Evolutionary conservation across 129 eudicot species (phyloP), one percentile per base, ranked within the genome.

Genomic region (Lonicera japonica): DNA sequence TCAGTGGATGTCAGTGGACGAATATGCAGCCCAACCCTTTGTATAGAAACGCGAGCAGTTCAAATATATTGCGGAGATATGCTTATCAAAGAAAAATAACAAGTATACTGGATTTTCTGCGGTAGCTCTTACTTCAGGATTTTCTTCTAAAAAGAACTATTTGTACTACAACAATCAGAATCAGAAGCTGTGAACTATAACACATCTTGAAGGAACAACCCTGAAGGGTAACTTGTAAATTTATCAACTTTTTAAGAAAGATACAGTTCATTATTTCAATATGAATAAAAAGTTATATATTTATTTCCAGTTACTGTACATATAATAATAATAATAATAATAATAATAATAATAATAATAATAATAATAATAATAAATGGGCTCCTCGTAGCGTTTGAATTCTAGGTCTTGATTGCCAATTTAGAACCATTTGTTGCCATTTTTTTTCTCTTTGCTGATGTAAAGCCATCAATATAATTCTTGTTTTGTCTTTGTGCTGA

Each of bases 1-100:
- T 41, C 71, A 82, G 87, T 82, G 87, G 87, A 82, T 82, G 81
- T 52, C 83, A 8, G 38, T 77, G n/a, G 83, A 78, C 29, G 83
- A 82, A 67, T 82, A 77, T 45, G 81, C 80, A 29, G 75, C 70
- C n/a, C 83, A 77, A 29, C 78, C 87, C 36, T 73, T 66, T 67
- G 53, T 74, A 45, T 67, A 65, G 61, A 55, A 74, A 52, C 76
- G 66, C n/a, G 70, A 70, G 60, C 63, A 65, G 5, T 82, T 74
- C 54, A 73, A 74, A 17, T 56, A 56, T 63, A 60, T 82, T 9
- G 83, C 80, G 45, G 70, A 78, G 14, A 73, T 77, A 74, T 82
- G 87, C 73, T 54, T 74, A 21, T 73, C 70, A 18, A 81, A 81
- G 60, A 63, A 66, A 25, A 79, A 85, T 24, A 63, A 81, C n/a